Conservation (phyloP, 345 rosid genomes). For the Gossypium ekmanianum region DNA sequence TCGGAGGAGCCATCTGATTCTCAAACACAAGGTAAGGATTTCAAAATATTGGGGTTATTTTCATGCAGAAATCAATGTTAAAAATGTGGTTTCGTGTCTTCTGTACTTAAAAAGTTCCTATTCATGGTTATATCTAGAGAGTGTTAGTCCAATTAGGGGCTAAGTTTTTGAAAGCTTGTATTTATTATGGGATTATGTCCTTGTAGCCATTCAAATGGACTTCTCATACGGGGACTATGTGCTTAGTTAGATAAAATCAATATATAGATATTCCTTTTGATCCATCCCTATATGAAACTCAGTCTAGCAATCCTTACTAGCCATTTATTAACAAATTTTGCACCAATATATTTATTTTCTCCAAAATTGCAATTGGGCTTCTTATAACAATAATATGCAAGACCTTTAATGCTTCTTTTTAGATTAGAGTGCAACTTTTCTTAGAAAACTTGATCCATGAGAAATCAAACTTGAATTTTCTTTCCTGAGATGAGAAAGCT, state of each 20-base stretch:
- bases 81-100: not conserved
- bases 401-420: not conserved
- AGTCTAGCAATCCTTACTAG: not conserved
- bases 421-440: not conserved
- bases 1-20: constrained; percentile 71
- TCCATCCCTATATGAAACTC: too few species aligned
- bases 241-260: not conserved
- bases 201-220: not conserved
- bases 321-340: not conserved
- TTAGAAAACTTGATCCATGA: not conserved
- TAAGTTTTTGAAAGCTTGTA: not conserved
- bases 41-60: constrained; percentile 5
- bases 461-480: not conserved
- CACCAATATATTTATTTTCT: not conserved
- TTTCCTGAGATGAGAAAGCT: not conserved
- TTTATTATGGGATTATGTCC: not conserved
- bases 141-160: not conserved
- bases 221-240: not conserved
- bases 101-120: not conserved
- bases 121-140: constrained; percentile 12
- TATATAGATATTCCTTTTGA: constrained; percentile 1
- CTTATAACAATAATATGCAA: not conserved
- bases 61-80: not conserved
- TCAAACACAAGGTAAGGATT: constrained; percentile 52
- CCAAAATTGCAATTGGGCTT: not conserved